Conservation (phyloP, 75 land plant genomes). For the Adiantum capillusveneris region DNA sequence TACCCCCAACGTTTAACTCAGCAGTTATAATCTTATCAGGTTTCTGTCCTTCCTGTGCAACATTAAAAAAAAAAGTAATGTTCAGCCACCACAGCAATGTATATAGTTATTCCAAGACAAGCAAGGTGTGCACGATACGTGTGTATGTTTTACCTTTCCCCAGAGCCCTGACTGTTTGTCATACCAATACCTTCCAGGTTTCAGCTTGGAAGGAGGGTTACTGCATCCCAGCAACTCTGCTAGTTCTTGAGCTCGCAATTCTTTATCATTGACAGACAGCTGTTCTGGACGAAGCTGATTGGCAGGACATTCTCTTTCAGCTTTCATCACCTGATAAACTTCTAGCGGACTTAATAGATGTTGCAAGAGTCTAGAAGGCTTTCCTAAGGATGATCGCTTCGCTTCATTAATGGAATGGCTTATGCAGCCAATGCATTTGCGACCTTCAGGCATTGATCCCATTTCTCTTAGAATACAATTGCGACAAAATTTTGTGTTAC, state of each 20-base stretch:
- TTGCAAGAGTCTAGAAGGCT: constrained; percentile 78
- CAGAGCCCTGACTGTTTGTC: constrained; percentile 96
- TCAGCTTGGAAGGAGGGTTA: constrained; percentile 73
- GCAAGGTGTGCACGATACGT: too few species aligned
- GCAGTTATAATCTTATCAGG: constrained; percentile 72
- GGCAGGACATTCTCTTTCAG: constrained; percentile 77
- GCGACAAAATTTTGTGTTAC: constrained; percentile 81
- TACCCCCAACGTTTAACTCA: constrained; percentile 71
- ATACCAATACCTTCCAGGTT: constrained; percentile 95
- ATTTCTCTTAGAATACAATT: constrained; percentile 82
- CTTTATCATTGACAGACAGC: constrained; percentile 65
- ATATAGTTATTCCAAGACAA: neutral
- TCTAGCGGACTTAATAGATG: constrained; percentile 66
- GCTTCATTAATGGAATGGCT: constrained; percentile 71
- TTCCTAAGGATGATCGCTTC: constrained; percentile 66
- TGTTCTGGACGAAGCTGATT: constrained; percentile 82
- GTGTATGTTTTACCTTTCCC: constrained; percentile 71
- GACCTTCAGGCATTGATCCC: constrained; percentile 99
- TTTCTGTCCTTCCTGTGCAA: constrained; percentile 79
- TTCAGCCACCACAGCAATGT: neutral
- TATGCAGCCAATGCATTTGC: constrained; percentile 88
- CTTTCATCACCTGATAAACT: constrained; percentile 80
- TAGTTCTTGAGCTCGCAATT: constrained; percentile 65
- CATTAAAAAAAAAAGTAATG: neutral
- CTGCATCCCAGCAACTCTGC: constrained; percentile 49